Base-by-base conservation (phyloP, 129 eudicot species). In the Flaveria brownii region DNA sequence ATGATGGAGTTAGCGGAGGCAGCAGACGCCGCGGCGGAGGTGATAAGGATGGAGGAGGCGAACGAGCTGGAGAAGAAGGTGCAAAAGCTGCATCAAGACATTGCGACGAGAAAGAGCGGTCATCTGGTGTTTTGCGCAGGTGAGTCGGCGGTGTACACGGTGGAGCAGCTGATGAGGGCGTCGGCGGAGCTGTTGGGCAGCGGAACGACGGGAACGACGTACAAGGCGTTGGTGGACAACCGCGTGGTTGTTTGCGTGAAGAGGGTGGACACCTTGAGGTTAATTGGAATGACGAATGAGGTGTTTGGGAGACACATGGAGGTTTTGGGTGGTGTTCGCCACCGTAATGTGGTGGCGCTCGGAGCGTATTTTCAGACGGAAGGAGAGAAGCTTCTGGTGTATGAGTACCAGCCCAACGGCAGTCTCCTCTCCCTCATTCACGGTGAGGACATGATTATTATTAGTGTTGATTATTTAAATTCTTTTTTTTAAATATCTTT, bases 161-260 rank as follows among this genome's bases (percentile, higher is more conserved):
- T 90, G 85, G 98, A 90, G 78, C 93, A 92, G 87, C 80, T 92
- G 75, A 92, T 92, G 98, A 86, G 87, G 45, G 93, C 92, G 0
- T 75, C 91, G 1, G 96, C 94, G 1, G 96, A 92, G 91, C 68
- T 92, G 56, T 20, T 92, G 10, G 98, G 98, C 4, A 82, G 80
- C 36, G 98, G 98, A 20, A 84, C 86, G 0, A 57, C 88, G 61
- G 98, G 94, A 36, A 77, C 90, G 1, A 92, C 98, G 2, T 92
- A 92, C 71, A 92, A 92, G 86, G 98, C 94, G 51, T 75, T 88
- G 80, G 84, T 92, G 22, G 98, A 90, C 39, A 88, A 81, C 75
- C 87, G 93, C 8, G 73, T 87, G 86, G 85, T 90, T 5, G 86
- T 90, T 1, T 86, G 90, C 3, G 98, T 92, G 33, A 92, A 92